Base-by-base conservation (phyloP, 2,329 filamentous ascomycete species). In the Fusarium sp. region DNA sequence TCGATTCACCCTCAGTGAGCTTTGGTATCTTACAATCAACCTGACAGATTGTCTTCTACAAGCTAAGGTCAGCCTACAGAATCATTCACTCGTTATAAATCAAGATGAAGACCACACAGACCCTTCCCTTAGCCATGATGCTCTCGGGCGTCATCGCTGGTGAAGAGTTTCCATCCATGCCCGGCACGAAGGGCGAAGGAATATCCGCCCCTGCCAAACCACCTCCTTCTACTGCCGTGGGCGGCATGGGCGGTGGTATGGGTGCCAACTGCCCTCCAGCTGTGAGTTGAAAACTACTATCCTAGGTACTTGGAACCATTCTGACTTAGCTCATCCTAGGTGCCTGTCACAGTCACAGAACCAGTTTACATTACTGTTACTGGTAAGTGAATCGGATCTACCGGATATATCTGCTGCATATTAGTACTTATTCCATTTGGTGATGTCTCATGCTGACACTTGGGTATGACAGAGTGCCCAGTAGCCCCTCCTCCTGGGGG, bases 331-430 rank as follows among this genome's bases (percentile, higher is more conserved):
- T 3, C 3, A 9, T 38, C 47, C 41, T 29, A 79, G 74, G 59
- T 65, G 22, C 73, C 74, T 11, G 77, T 74, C 74, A 85, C 81
- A 29, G 82, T 79, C 63, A 83, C 80, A 22, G 67, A 76, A 66
- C 76, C 79, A 29, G 82, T 80, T 34, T 83, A 80, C 44, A 55
- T 85, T 60, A 85, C 83, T 68, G 77, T 85, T 69, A 83, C 81
- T 56, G 82, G 82, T 84, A 75, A 74, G 82, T 74, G 38, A 22
- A 29, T 29, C 27, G 20, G 13, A 2, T n/a, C 15, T 27, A 13
- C 6, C 7, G 15, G 32, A 52, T 24, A 38, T 27, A 12, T 52
- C 18, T 52, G 34, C 34, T 22, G 32, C 25, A 25, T 51, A 12
- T 16, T 10, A 20, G 16, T 27, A 10, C 15, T 11, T 13, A 29